Evolutionary conservation across 2,329 filamentous ascomycete genomes (phyloP).

Genomic region (Pseudogymnoascus sp.): DNA sequence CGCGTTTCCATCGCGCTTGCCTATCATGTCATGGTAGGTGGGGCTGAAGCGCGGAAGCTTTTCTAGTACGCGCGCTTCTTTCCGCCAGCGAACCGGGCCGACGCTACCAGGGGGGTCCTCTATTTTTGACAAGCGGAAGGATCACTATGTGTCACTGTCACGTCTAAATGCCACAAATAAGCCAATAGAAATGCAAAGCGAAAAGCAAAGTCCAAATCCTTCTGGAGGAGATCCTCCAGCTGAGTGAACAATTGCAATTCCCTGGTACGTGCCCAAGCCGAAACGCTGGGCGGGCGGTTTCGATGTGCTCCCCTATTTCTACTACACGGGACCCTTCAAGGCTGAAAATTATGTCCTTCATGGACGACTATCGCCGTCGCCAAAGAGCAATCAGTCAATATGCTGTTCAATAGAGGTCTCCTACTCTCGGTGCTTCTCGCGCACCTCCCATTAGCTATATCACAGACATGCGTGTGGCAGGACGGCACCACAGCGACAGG

Average conservation of each 20-base stretch:
- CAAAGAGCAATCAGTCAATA: not conserved
- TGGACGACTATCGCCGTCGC: not conserved
- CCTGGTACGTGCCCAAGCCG: not conserved
- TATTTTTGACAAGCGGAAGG: not conserved
- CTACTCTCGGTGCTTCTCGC: not conserved
- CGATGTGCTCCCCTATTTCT: not conserved
- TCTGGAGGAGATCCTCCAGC: not conserved
- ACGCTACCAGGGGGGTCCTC: not conserved
- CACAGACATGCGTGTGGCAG: not conserved
- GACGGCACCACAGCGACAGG: constrained; percentile 9
- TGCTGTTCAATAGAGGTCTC: not conserved
- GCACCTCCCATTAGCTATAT: not conserved
- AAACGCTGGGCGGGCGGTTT: not conserved
- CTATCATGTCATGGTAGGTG: not conserved
- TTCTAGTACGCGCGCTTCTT: not conserved
- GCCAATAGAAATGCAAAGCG: not conserved
- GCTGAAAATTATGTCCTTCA: not conserved
- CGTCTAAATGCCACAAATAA: not conserved
- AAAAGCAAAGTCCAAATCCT: not conserved
- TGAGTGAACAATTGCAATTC: not conserved
- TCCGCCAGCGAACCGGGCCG: not conserved
- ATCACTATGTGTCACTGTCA: not conserved
- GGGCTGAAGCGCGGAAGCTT: not conserved
- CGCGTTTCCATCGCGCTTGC: not conserved
- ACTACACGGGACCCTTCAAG: not conserved